Percentiles rank a stretch among this genome's conserved stretches.
Conservation (phyloP, 2,329 filamentous ascomycete species). For the Stachybotrys chlorohalonatus region DNA sequence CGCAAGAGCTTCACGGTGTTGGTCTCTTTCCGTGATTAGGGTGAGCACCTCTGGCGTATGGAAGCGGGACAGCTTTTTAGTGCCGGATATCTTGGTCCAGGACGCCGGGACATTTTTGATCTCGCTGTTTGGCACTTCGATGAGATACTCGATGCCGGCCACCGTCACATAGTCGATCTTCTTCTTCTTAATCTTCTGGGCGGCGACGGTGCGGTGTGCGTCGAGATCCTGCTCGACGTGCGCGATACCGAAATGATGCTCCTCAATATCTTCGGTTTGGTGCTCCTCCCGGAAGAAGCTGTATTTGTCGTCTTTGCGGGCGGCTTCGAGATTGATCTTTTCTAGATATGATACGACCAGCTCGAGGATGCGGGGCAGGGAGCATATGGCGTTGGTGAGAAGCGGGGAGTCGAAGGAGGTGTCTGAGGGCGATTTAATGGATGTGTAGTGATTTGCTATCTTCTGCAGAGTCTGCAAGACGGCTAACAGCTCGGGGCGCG, state of each 20-base stretch:
- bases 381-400: constrained; percentile 61
- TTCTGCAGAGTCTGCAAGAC: constrained; percentile 79
- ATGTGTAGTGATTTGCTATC: constrained; percentile 67
- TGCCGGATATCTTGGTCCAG: constrained; percentile 91
- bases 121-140: constrained; percentile 77
- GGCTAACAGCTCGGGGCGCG: constrained; percentile 75
- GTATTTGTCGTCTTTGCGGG: constrained; percentile 85
- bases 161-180: constrained; percentile 71
- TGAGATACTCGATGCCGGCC: constrained; percentile 85
- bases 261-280: constrained; percentile 81
- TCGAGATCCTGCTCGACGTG: constrained; percentile 84
- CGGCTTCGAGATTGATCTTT: constrained; percentile 76
- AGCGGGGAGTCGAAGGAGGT: constrained; percentile 64
- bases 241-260: constrained; percentile 86
- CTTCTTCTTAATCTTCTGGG: constrained; percentile 62
- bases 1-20: constrained; percentile 87
- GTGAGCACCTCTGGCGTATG: constrained; percentile 86
- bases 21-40: constrained; percentile 79
- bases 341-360: constrained; percentile 69
- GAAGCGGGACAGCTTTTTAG: constrained; percentile 85
- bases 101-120: constrained; percentile 85
- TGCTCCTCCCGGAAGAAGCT: constrained; percentile 80
- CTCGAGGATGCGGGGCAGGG: constrained; percentile 67
- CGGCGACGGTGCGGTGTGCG: constrained; percentile 63
- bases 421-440: constrained; percentile 54